Conservation (phyloP, 208 protist species). For the Acanthamoeba triangularis region DNA sequence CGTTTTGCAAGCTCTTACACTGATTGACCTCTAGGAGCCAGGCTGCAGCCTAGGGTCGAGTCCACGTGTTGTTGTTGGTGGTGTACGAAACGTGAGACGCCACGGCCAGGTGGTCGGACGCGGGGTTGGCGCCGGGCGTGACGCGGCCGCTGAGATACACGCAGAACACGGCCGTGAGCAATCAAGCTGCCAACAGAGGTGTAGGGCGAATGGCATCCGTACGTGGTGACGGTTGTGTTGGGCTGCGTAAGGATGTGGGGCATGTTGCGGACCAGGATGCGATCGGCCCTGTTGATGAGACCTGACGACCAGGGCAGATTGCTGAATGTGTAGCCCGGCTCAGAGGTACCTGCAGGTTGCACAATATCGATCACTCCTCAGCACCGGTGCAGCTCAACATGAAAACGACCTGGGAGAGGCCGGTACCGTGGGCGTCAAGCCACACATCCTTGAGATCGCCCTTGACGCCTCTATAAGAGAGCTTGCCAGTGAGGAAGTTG, state of each 20-base stretch:
- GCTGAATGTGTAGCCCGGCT: constrained; percentile 65
- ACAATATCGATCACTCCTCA: background rate
- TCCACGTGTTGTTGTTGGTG: background rate
- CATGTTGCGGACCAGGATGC: constrained; percentile 47
- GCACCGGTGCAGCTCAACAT: background rate
- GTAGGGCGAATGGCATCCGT: background rate
- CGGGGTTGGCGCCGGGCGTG: background rate
- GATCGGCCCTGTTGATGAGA: constrained; percentile 55
- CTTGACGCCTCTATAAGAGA: background rate
- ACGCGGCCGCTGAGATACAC: background rate
- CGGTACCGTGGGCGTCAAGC: background rate
- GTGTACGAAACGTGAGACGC: background rate
- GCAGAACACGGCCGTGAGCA: background rate
- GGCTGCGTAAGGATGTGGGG: background rate
- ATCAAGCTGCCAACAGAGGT: background rate
- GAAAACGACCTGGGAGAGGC: background rate
- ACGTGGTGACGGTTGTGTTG: constrained; percentile 44
- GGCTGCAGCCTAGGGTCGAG: background rate
- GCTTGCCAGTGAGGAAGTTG: constrained; percentile 57
- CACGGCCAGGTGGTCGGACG: constrained; percentile 30
- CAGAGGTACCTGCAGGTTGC: background rate
- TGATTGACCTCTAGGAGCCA: too few relatives aligned
- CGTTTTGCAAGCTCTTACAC: too few relatives aligned
- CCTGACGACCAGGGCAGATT: constrained; percentile 53
- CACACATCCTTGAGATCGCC: constrained; percentile 43